These are phyloP conservation scores for Melanopsichium pennsylvanicum DNA, from an alignment of 1,284 basidiomycete genomes.

Conservation along the genomic window DNA sequence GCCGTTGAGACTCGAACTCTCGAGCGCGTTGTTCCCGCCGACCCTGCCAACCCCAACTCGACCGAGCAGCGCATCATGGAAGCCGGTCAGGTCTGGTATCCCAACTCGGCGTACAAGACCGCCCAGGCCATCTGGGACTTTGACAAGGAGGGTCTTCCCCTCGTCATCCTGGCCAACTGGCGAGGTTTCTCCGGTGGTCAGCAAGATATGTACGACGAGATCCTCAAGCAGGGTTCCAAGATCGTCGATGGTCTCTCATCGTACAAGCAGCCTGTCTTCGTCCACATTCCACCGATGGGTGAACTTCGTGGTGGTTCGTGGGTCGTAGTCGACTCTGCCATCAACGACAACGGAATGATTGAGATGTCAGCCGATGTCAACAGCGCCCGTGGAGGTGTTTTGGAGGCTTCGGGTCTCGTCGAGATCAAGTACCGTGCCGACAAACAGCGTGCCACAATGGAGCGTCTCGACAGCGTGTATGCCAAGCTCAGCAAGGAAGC, in stretches of 20 bases:
- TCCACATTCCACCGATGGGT: constrained; percentile 98
- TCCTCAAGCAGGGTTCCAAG: constrained; percentile 67
- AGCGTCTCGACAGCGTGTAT: constrained; percentile 86
- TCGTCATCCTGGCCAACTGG: constrained; percentile 99
- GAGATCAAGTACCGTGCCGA: constrained; percentile 71
- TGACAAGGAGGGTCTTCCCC: constrained; percentile 92
- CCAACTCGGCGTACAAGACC: constrained; percentile 99
- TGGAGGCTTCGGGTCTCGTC: constrained; percentile 93
- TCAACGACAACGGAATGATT: constrained; percentile 92
- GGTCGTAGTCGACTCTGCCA: constrained; percentile 98
- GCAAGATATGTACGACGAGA: constrained; percentile 81
- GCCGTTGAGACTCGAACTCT: constrained; percentile 97
- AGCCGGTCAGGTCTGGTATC: constrained; percentile 99
- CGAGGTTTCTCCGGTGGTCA: constrained; percentile 99
- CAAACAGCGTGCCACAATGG: constrained; percentile 92
- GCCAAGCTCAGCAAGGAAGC: constrained; percentile 77
- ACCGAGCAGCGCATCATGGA: constrained; percentile 99
- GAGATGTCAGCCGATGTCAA: constrained; percentile 88
- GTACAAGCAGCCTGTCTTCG: constrained; percentile 98
- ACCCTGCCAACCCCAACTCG: constrained; percentile 97
- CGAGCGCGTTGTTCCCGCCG: constrained; percentile 94
- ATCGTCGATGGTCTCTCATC: constrained; percentile 97
- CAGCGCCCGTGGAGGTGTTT: constrained; percentile 86
- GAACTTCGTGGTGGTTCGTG: constrained; percentile 99
- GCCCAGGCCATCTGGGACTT: constrained; percentile 99